Evolutionary conservation across 2,329 filamentous ascomycete species (phyloP).

Genomic region (Chrysosporium queenslandicum): DNA sequence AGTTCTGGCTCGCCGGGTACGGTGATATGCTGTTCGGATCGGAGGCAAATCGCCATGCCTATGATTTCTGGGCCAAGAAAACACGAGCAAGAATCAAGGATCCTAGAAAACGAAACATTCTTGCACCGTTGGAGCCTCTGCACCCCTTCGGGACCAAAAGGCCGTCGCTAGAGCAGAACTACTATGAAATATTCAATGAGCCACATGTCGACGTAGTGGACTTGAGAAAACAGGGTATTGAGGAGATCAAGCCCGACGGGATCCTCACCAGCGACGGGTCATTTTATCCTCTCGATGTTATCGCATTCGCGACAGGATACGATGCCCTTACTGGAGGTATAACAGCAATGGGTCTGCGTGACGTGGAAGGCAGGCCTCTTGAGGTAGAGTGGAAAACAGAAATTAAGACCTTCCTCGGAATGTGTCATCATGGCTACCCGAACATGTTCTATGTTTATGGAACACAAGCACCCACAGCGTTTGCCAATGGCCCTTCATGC

Average conservation of each 20-base stretch:
- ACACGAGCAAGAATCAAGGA: slow-evolving; percentile 44
- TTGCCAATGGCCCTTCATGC: slow-evolving; percentile 46
- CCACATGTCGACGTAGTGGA: slow-evolving; percentile 41
- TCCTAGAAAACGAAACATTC: slow-evolving; percentile 41
- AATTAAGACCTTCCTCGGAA: slow-evolving; percentile 30
- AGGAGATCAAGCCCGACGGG: slow-evolving; percentile 31
- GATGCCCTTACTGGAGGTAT: slow-evolving; percentile 33
- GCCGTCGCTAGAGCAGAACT: slow-evolving; percentile 40
- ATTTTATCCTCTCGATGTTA: slow-evolving; percentile 30
- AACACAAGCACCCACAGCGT: slow-evolving; percentile 46
- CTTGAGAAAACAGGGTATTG: slow-evolving; percentile 36
- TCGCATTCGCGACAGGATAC: slow-evolving; percentile 37
- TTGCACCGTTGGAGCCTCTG: slow-evolving; percentile 45
- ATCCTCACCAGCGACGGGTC: slow-evolving; percentile 34
- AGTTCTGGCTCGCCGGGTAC: slow-evolving; percentile 44
- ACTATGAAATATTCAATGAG: slow-evolving; percentile 43
- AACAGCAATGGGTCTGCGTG: slow-evolving; percentile 27
- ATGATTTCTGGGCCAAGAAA: slow-evolving; percentile 49
- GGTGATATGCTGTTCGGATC: slow-evolving; percentile 40
- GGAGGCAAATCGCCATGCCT: slow-evolving; percentile 44
- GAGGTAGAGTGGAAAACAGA: slow-evolving; percentile 30
- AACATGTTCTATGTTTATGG: slow-evolving; percentile 49
- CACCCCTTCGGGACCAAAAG: slow-evolving; percentile 49
- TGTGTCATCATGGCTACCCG: slow-evolving; percentile 28
- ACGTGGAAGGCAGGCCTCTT: slow-evolving; percentile 24